Conservation (phyloP, 2,329 filamentous ascomycete genomes). For the Penicillium frequentans region DNA sequence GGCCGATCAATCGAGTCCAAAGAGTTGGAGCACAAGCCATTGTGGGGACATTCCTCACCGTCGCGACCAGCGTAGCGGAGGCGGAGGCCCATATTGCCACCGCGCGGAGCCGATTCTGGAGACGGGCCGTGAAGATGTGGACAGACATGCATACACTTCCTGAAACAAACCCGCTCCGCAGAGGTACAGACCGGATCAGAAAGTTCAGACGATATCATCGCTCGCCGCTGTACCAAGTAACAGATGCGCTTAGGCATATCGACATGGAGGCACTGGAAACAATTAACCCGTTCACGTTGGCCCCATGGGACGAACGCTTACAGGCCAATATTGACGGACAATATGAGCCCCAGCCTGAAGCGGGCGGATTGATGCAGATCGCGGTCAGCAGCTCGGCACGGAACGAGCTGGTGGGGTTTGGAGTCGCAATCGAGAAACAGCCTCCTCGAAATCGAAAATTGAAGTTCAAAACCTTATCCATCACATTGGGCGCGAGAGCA, state of each 20-base stretch:
- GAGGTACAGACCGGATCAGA: constrained; percentile 16
- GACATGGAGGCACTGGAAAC: not conserved
- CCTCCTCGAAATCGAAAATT: constrained; percentile 28
- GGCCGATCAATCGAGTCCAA: constrained; percentile 24
- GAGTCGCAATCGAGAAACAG: constrained; percentile 26
- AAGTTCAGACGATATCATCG: not conserved
- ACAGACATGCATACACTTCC: constrained; percentile 17
- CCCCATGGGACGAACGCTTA: not conserved
- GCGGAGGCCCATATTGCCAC: constrained; percentile 24
- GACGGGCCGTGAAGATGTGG: constrained; percentile 19
- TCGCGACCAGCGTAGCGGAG: constrained; percentile 24
- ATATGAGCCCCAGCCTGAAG: not conserved
- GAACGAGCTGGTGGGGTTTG: constrained; percentile 20
- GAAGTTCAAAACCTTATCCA: constrained; percentile 19
- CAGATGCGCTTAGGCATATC: not conserved
- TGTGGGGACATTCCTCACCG: constrained; percentile 24
- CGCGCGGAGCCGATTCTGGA: constrained; percentile 18
- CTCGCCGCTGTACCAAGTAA: not conserved
- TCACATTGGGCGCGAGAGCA: constrained; percentile 18
- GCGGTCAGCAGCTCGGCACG: constrained; percentile 21
- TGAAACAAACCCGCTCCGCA: constrained; percentile 16
- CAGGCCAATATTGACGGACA: not conserved
- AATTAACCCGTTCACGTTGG: not conserved
- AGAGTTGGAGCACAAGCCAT: constrained; percentile 26
- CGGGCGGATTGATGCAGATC: constrained; percentile 11